Evolutionary conservation across 1,139 yeast genomes (phyloP), one percentile per base, ranked within the genome.

Genomic region (Debaryomyces singareniensis): DNA sequence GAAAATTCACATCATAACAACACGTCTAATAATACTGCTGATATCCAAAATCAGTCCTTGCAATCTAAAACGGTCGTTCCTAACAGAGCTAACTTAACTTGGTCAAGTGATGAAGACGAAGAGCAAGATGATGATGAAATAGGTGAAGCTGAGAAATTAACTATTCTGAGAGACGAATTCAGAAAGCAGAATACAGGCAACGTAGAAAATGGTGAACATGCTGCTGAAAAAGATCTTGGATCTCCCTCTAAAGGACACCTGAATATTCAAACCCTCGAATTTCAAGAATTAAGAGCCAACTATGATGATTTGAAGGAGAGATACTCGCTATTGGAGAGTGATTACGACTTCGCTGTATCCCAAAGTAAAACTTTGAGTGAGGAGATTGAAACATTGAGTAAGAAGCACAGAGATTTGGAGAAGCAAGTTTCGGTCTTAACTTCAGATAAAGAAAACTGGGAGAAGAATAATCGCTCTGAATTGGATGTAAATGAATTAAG

Each of bases 41-140:
- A 13, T 7, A 12, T 23, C 9, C 7, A 7, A 12, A 23, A 23
- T 13, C 25, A 23, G 13, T n/a, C 25, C 7, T 12, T 65, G 22
- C 83, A 79, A 38, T 57, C 82, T 10, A 70, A 78, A 6, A 77
- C 79, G 3, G 77, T 85, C 4, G 75, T 83, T 7, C 93, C 95
- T 1, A 73, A 80, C 22, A 81, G 79, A 49, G 84, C 94, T 2
- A 75, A 79, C 34, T 63, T 85, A 44, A 75, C 85, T 3, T 85
- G 94, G 89, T 79, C 89, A 4, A 78, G 84, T 36, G 93, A 80
- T 38, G 93, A 82, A 41, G 89, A 79, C 33, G 40, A 42, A 20
- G 36, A 33, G 13, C 45, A 42, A 14, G 41, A 40, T 20, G 36
- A 34, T 14, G 25, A 25, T 25, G 23, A 23, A 25, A 5, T 13